Evolutionary conservation across 345 rosid genomes (phyloP).

Genomic region (Litchi chinensis): DNA sequence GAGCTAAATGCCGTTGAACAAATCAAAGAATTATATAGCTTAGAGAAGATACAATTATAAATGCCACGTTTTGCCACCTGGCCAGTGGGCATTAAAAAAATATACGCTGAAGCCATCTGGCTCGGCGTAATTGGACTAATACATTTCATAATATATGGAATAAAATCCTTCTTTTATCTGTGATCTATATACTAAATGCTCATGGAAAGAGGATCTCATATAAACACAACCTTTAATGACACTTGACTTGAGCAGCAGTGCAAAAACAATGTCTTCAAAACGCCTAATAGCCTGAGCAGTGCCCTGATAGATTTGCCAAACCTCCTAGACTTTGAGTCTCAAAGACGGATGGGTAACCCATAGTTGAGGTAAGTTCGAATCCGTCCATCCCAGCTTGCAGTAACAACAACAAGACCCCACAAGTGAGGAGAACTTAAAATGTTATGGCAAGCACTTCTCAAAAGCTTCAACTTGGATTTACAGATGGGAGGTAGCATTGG

Average conservation of each 20-base stretch:
- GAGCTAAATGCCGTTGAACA: conserved; percentile 6
- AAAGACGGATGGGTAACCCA: conserved; percentile 63
- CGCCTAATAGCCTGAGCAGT: background rate
- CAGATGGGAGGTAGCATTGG: conserved; percentile 38
- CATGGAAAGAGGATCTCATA: background rate
- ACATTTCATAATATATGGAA: background rate
- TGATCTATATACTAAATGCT: background rate
- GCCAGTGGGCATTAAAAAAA: background rate
- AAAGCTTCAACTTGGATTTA: conserved; percentile 56
- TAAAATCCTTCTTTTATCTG: conserved; percentile 2
- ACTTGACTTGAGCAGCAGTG: background rate
- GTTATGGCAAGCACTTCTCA: conserved; percentile 61
- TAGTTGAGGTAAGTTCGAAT: conserved; percentile 70
- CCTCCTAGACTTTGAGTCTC: background rate
- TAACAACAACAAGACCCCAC: conserved; percentile 72
- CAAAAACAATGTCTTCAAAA: background rate
- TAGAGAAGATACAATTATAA: background rate
- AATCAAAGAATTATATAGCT: conserved; percentile 27
- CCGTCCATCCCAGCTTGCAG: conserved; percentile 79
- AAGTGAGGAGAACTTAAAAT: conserved; percentile 51
- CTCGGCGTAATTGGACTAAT: background rate
- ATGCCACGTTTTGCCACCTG: background rate
- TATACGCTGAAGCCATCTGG: background rate
- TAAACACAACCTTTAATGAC: background rate
- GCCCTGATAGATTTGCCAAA: background rate